These are phyloP conservation scores for Catunica adiposa DNA, from an alignment of 2,329 filamentous ascomycete species.

Conservation along the genomic window DNA sequence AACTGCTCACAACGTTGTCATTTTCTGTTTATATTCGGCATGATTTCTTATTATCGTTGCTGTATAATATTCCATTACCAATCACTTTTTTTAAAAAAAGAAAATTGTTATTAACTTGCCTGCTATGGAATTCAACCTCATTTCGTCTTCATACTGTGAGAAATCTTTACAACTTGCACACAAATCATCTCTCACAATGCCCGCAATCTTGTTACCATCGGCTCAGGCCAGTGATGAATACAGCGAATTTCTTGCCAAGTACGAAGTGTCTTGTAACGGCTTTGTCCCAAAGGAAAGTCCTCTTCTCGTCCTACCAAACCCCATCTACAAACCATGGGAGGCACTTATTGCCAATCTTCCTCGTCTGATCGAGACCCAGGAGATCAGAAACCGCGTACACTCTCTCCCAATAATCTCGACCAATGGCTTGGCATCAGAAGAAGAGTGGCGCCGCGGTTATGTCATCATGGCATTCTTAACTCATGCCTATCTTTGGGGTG, in stretches of 20 bases:
- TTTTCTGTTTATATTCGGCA: no score
- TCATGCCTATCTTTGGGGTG: constrained; percentile 93
- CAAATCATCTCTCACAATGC: not conserved
- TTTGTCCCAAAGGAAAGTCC: constrained; percentile 76
- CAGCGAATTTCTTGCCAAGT: not conserved
- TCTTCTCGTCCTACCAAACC: constrained; percentile 62
- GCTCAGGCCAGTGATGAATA: not conserved
- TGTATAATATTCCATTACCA: no score
- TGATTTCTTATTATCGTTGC: no score
- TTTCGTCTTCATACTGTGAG: no score
- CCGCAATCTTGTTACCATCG: not conserved
- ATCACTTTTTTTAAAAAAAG: no score
- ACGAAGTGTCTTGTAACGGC: constrained; percentile 42
- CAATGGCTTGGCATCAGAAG: constrained; percentile 58
- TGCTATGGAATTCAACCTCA: no score
- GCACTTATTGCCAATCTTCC: constrained; percentile 70
- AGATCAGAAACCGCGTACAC: constrained; percentile 64
- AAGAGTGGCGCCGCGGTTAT: constrained; percentile 90
- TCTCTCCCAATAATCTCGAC: constrained; percentile 70
- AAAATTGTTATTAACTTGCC: no score
- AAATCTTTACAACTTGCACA: not conserved
- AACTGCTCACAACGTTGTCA: no score
- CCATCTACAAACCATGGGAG: constrained; percentile 94
- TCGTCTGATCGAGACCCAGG: constrained; percentile 65
- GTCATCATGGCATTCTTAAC: constrained; percentile 77